A percentile compares a stretch with the other conserved stretches of the same genome.
These are phyloP conservation scores for Cryptococcus sp. DNA, from an alignment of 1,284 basidiomycete species.

Conservation along the genomic window DNA sequence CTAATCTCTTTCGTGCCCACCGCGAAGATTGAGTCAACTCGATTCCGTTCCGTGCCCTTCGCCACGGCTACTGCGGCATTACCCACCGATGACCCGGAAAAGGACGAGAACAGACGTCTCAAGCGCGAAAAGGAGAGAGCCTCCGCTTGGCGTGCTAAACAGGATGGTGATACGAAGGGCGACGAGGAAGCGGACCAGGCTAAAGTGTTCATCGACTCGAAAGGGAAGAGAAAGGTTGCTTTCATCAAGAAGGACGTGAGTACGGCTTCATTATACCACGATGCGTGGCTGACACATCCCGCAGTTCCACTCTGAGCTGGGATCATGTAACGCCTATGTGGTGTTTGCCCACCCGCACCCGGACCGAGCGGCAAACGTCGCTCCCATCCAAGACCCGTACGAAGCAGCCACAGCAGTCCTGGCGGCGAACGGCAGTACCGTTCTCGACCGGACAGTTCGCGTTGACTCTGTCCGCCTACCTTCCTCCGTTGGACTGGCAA, in stretches of 20 bases:
- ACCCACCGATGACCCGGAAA: conserved; percentile 54
- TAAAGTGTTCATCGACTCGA: conserved; percentile 67
- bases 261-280: conserved; percentile 2
- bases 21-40: conserved; percentile 82
- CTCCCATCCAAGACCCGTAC: conserved; percentile 70
- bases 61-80: conserved; percentile 71
- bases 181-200: conserved; percentile 45
- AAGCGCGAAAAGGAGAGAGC: conserved; percentile 56
- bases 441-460: conserved; percentile 73
- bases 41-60: conserved; percentile 88
- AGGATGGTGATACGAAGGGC: conserved; percentile 57
- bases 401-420: conserved; percentile 69
- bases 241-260: conserved; percentile 81
- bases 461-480: conserved; percentile 66
- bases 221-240: conserved; percentile 90
- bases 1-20: conserved; percentile 68
- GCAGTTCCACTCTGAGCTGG: conserved; percentile 67
- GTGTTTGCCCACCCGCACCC: conserved; percentile 75
- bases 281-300: not conserved
- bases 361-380: conserved; percentile 58
- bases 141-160: conserved; percentile 64
- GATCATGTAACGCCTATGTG: conserved; percentile 78
- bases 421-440: conserved; percentile 69
- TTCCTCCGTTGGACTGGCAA: conserved; percentile 36
- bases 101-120: conserved; percentile 45